Evolutionary conservation across 1,139 yeast species (phyloP), one percentile per base, ranked within the genome.

Genomic region (Yamadazyma conglobata): DNA sequence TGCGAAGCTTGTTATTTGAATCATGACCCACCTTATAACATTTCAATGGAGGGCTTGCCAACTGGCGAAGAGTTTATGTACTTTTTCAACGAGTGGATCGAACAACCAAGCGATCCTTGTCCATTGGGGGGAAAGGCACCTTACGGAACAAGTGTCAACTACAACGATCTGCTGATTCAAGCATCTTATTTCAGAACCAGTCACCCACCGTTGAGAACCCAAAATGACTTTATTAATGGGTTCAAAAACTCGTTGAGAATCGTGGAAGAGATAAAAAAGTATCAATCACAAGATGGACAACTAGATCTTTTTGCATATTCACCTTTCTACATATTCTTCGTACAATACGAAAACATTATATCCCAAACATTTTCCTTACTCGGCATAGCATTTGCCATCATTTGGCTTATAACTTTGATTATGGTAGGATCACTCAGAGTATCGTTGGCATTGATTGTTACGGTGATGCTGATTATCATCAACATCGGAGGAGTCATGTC

Each of bases 81-180:
- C 28, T 87, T 68, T 48, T 82, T 87, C 51, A 57, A 74, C 15
- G 76, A 81, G 27, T 91, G 98, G 98, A 85, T 91, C 18, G 68
- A 77, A 25, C 86, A 86, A 25, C 79, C 79, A 2, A 83, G 95
- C 35, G 94, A 86, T 46, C 88, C 93, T 3, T 91, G 98, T 56
- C 96, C 97, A 1, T 64, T 91, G 18, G 97, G 96, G 3, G 98
- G 98, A 1, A 83, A 85, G 48, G 97, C 97, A 0, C 95, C 97
- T 0, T 91, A 89, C 49, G 71, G 84, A 1, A 58, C 64, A 5
- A 70, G 93, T 0, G 64, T 91, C 11, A 55, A 69, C 1, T 63
- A 63, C 28, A 58, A 64, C 11, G 57, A 62, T 0, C 34, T 46
- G 8, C 47, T 47, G 1, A 70, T 89, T 13, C 44, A 52, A 4